A percentile compares a stretch with the other conserved stretches of the same genome.
Evolutionary conservation across 768 basidiomycete genomes (phyloP).

Genomic region (Russula olivacea): DNA sequence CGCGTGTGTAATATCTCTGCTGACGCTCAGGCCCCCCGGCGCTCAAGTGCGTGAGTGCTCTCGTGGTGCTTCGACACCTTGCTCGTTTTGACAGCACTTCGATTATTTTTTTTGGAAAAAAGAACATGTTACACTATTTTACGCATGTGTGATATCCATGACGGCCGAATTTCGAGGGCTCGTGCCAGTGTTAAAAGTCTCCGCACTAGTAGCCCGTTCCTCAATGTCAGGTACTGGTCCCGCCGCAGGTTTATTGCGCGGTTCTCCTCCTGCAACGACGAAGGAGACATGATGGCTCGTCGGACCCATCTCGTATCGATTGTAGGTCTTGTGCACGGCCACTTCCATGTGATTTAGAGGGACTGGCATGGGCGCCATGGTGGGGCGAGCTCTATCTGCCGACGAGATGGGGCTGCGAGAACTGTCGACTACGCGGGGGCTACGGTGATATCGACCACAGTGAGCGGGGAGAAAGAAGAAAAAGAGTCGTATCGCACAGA

Average conservation of each 20-base stretch:
- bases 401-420: not conserved
- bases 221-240: not conserved
- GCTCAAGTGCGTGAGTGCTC: no score
- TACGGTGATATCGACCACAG: not conserved
- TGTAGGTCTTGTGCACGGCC: not conserved
- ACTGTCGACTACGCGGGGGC: not conserved
- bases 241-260: not conserved
- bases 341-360: not conserved
- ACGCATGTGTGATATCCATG: not conserved
- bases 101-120: no score
- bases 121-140: not conserved
- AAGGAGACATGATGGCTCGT: not conserved
- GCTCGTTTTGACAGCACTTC: no score
- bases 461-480: not conserved
- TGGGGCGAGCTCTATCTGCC: no score
- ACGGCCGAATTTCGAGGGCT: no score
- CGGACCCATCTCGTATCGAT: not conserved
- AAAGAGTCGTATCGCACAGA: not conserved
- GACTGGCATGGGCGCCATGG: not conserved
- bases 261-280: not conserved
- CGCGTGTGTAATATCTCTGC: no score
- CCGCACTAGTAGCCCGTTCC: not conserved
- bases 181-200: not conserved
- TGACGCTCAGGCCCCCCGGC: no score
- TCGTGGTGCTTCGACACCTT: no score